These are phyloP conservation scores for Leishmania lainsoni DNA, from an alignment of 208 protist genomes.

Conservation along the genomic window DNA sequence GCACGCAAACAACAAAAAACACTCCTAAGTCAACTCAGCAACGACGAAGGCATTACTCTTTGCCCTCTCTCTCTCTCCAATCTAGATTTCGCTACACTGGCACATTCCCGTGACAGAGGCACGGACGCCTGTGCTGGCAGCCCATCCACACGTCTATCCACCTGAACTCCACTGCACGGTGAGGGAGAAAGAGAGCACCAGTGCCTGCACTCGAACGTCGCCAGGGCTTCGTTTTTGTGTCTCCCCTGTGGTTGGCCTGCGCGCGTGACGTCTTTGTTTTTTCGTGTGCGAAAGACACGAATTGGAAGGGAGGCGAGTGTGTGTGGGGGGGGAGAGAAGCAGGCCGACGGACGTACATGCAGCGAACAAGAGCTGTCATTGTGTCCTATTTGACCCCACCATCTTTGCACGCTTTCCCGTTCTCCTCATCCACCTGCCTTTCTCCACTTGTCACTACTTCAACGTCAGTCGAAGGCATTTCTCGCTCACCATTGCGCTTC, in stretches of 20 bases:
- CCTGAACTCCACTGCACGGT: neutral
- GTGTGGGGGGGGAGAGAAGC: neutral
- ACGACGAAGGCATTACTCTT: neutral
- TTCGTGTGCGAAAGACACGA: neutral
- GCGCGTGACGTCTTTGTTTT: neutral
- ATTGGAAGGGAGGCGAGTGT: neutral
- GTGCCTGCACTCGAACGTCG: neutral
- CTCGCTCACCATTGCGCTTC: neutral
- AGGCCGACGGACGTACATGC: neutral
- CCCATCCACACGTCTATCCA: neutral
- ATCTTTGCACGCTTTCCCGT: slow-evolving; percentile 1
- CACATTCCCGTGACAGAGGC: neutral
- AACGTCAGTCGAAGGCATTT: slow-evolving; percentile 11
- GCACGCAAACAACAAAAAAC: neutral
- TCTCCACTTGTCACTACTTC: slow-evolving; percentile 1
- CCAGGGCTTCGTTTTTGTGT: neutral
- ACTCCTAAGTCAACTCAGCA: neutral
- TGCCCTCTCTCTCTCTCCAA: neutral
- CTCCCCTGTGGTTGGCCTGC: neutral
- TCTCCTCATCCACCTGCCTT: neutral
- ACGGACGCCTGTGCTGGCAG: neutral
- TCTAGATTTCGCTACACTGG: neutral
- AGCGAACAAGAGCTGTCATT: neutral
- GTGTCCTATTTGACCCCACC: neutral
- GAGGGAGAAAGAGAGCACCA: neutral